These are phyloP conservation scores for Pseudozyma sp. DNA, from an alignment of 1,284 basidiomycete genomes.

Conservation along the genomic window DNA sequence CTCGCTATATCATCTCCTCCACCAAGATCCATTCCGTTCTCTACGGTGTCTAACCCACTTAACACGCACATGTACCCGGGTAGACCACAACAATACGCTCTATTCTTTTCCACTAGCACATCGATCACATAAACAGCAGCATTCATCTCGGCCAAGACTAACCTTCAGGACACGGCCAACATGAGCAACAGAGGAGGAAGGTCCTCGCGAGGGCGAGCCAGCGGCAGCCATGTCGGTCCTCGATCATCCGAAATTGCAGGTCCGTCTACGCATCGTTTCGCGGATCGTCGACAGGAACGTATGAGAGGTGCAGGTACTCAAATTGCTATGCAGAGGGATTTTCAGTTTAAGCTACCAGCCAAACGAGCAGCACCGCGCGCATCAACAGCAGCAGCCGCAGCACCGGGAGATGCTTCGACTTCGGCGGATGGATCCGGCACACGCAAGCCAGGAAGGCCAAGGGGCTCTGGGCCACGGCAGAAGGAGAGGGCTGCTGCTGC, in stretches of 20 bases:
- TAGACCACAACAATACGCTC: too few species aligned
- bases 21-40: background rate
- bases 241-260: constrained; percentile 13
- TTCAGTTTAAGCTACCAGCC: constrained; percentile 44
- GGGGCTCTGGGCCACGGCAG: constrained; percentile 24
- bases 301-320: constrained; percentile 53
- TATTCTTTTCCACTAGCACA: background rate
- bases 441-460: constrained; percentile 24
- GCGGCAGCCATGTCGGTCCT: constrained; percentile 15
- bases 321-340: constrained; percentile 48
- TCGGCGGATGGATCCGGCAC: constrained; percentile 16
- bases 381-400: constrained; percentile 8
- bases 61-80: background rate
- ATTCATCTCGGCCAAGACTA: background rate
- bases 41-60: background rate
- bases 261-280: constrained; percentile 40
- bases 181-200: constrained; percentile 25
- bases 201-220: constrained; percentile 16
- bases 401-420: constrained; percentile 13
- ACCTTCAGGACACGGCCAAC: background rate
- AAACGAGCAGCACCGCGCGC: constrained; percentile 15
- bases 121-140: background rate
- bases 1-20: background rate
- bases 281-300: constrained; percentile 46
- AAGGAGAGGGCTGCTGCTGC: constrained; percentile 19